Evolutionary conservation across 2,329 filamentous ascomycete genomes (phyloP).

Genomic region (Cercospora sojina): DNA sequence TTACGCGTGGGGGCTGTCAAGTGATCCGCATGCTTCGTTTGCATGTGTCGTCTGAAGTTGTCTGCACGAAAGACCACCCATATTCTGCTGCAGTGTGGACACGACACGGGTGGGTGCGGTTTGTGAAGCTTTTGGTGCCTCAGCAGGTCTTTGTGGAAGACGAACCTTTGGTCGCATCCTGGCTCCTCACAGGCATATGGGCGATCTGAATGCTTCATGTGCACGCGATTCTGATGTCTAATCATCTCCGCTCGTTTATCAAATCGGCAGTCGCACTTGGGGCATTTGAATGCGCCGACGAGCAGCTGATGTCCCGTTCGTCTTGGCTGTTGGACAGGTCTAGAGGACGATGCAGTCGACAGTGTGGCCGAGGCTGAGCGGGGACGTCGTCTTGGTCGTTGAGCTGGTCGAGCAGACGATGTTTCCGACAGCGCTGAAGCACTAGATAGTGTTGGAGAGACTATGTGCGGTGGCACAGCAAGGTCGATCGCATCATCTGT

Average conservation of each 20-base stretch:
- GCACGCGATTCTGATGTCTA: slow-evolving; percentile 12
- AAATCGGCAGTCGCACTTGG: background rate
- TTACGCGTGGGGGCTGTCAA: background rate
- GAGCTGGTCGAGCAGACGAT: background rate
- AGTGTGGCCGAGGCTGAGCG: too few relatives aligned
- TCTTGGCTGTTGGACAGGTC: background rate
- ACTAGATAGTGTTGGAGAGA: background rate
- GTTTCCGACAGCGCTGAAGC: background rate
- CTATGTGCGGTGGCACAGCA: background rate
- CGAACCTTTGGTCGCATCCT: slow-evolving; percentile 9
- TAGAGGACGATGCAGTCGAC: background rate
- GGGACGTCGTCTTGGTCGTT: background rate
- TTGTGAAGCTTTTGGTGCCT: slow-evolving; percentile 11
- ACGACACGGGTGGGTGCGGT: background rate
- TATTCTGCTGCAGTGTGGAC: background rate
- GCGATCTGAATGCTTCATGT: background rate
- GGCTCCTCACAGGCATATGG: slow-evolving; percentile 1
- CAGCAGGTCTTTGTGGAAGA: slow-evolving; percentile 18
- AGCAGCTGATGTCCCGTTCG: background rate
- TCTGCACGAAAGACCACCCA: background rate
- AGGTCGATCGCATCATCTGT: background rate
- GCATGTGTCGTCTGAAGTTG: background rate
- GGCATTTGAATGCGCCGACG: background rate
- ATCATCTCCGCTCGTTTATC: background rate
- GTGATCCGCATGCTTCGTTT: background rate